Evolutionary conservation across 768 basidiomycete species (phyloP).

Genomic region (Termitomyces sp.): DNA sequence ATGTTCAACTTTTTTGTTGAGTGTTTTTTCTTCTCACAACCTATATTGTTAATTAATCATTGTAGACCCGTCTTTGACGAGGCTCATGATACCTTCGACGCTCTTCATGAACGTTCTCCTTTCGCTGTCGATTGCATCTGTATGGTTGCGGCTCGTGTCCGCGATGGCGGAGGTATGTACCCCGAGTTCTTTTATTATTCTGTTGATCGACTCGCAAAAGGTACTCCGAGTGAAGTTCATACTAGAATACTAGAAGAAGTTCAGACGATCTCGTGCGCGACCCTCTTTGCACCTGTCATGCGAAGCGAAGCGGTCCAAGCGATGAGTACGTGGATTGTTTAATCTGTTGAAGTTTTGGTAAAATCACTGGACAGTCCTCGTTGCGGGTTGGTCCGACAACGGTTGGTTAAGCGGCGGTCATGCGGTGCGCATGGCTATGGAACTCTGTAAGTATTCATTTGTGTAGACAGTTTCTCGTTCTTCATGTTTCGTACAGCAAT

Average conservation of each 20-base stretch:
- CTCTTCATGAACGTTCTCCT: conserved; percentile 82
- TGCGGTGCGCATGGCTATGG: conserved; percentile 96
- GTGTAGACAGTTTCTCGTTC: not conserved
- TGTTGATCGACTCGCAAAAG: conserved; percentile 28
- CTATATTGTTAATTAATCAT: conserved; percentile 4
- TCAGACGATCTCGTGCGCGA: conserved; percentile 77
- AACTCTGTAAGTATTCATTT: conserved; percentile 58
- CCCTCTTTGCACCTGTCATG: conserved; percentile 81
- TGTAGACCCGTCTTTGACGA: conserved; percentile 76
- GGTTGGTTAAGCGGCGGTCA: conserved; percentile 95
- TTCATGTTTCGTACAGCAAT: conserved; percentile 45
- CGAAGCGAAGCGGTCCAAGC: conserved; percentile 88
- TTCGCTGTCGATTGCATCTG: conserved; percentile 92
- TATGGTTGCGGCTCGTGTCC: conserved; percentile 87
- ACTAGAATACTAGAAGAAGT: conserved; percentile 77
- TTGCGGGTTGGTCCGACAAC: conserved; percentile 93
- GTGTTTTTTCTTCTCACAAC: conserved; percentile 14
- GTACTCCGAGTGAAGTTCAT: conserved; percentile 70
- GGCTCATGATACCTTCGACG: conserved; percentile 78
- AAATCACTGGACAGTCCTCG: conserved; percentile 51
- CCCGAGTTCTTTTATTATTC: not conserved
- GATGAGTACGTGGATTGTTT: conserved; percentile 61
- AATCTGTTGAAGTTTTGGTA: not conserved
- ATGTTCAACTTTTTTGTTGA: conserved; percentile 79
- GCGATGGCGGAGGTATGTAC: conserved; percentile 79